Conservation (phyloP, 352 stramenopile genomes). For the Phytopythium helicoides region DNA sequence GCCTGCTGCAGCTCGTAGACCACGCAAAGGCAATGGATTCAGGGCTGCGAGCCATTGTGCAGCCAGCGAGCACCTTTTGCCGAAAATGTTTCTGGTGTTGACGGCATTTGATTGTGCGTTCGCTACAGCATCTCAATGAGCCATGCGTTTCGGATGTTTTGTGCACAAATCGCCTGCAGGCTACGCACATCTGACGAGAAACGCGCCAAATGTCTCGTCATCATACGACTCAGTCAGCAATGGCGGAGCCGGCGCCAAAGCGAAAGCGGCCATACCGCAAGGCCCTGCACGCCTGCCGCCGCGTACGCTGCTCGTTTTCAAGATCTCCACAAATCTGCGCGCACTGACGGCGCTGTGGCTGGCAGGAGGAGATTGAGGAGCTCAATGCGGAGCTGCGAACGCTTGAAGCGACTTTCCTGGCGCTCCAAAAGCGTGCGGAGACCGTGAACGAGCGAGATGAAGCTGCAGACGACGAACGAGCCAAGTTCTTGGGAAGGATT, state of each 20-base stretch:
- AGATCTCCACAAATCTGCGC: no score
- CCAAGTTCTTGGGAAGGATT: conserved; percentile 5
- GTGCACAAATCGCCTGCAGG: no score
- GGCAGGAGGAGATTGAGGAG: conserved; percentile 19
- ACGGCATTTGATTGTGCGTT: no score
- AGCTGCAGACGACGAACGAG: conserved; percentile 2
- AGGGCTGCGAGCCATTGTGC: no score
- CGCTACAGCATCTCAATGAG: no score
- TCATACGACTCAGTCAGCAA: background rate
- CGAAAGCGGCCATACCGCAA: background rate
- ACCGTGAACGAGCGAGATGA: conserved; percentile 4
- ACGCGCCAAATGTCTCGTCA: no score
- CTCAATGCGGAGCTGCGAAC: conserved; percentile 13
- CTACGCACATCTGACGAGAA: no score
- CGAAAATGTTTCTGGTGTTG: no score
- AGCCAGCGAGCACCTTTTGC: no score
- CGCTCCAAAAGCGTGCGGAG: conserved; percentile 14
- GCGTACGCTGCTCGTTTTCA: background rate
- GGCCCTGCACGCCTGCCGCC: conserved; percentile 5
- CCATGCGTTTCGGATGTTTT: no score
- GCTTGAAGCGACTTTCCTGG: conserved; percentile 13
- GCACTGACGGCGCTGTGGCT: background rate
- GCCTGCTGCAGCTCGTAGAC: no score
- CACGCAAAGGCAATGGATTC: no score
- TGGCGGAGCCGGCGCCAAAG: background rate